A percentile compares a stretch with the other conserved stretches of the same genome.
These are phyloP conservation scores for Rhizopogon parksii DNA, from an alignment of 1,284 basidiomycete genomes.

Conservation along the genomic window DNA sequence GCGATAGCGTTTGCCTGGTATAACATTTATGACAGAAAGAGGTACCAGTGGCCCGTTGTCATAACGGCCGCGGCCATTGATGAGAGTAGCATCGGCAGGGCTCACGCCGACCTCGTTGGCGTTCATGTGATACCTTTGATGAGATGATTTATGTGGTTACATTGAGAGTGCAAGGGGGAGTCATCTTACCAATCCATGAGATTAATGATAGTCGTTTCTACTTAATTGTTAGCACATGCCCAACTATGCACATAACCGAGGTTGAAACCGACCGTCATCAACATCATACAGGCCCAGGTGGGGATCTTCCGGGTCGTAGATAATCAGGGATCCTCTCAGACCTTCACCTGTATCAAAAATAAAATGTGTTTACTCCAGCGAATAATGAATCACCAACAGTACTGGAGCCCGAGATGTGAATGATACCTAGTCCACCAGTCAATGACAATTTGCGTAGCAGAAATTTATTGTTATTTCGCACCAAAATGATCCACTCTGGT, in stretches of 20 bases:
- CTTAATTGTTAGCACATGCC: conserved; percentile 7
- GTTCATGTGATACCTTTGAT: conserved; percentile 32
- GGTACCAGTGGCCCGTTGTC: conserved; percentile 23
- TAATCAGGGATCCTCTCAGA: conserved; percentile 10
- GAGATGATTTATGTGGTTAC: conserved; percentile 24
- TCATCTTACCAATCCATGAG: conserved; percentile 14
- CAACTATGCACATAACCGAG: not conserved
- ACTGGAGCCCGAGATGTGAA: conserved; percentile 34
- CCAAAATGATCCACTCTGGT: conserved; percentile 37
- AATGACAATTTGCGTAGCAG: conserved; percentile 24
- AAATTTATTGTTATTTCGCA: conserved; percentile 16
- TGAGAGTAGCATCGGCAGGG: conserved; percentile 31
- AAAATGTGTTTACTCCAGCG: not conserved
- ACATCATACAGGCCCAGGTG: conserved; percentile 21
- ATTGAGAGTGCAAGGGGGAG: conserved; percentile 14
- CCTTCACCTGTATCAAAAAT: conserved; percentile 10
- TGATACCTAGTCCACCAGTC: conserved; percentile 38
- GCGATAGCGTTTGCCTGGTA: conserved; percentile 27
- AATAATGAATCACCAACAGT: conserved; percentile 12
- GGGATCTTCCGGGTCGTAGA: conserved; percentile 27
- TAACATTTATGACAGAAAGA: conserved; percentile 26
- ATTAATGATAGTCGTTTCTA: conserved; percentile 33
- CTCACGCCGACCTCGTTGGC: conserved; percentile 13
- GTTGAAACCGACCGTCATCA: conserved; percentile 17
- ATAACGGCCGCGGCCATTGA: conserved; percentile 42